These are phyloP conservation scores for Peronospora destructor DNA, from an alignment of 352 stramenopile species.

Conservation along the genomic window DNA sequence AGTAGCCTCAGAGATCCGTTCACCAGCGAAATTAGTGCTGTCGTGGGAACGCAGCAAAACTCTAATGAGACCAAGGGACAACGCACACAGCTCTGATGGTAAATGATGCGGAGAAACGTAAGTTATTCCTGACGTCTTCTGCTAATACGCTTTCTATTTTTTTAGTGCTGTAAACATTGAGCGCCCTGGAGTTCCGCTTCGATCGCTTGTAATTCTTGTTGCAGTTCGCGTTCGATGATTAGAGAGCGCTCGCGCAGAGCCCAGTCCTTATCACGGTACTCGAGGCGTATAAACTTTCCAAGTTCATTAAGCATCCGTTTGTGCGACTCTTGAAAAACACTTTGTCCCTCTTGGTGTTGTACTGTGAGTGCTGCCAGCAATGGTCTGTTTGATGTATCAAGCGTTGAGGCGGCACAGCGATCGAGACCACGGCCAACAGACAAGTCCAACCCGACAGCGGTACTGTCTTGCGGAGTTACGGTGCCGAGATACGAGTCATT, in stretches of 20 bases:
- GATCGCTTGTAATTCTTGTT: conserved; percentile 50
- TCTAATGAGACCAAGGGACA: conserved; percentile 23
- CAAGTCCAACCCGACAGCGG: conserved; percentile 5
- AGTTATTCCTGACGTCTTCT: conserved; percentile 15
- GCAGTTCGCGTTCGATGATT: conserved; percentile 55
- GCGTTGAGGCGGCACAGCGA: conserved; percentile 21
- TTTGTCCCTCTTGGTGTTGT: conserved; percentile 39
- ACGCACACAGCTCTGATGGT: conserved; percentile 38
- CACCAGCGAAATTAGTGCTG: conserved; percentile 44
- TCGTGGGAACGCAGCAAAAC: conserved; percentile 38
- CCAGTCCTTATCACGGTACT: conserved; percentile 37
- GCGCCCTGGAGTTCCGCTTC: conserved; percentile 28
- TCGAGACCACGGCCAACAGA: conserved; percentile 15
- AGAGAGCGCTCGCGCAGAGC: conserved; percentile 45
- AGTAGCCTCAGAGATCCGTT: conserved; percentile 41
- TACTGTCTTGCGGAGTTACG: conserved; percentile 11
- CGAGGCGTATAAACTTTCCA: conserved; percentile 54
- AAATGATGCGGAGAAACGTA: conserved; percentile 8
- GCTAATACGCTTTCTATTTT: conserved; percentile 3
- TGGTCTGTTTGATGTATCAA: conserved; percentile 32
- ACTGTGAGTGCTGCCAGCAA: conserved; percentile 30
- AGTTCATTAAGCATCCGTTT: conserved; percentile 46
- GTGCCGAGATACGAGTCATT: conserved; percentile 11
- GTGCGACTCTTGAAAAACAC: conserved; percentile 34
- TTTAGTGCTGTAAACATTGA: conserved; percentile 30